A percentile compares a stretch with the other conserved stretches of the same genome.
Conservation (phyloP, 163 green algal genomes). For the Coccomyxa subellipsoidea region DNA sequence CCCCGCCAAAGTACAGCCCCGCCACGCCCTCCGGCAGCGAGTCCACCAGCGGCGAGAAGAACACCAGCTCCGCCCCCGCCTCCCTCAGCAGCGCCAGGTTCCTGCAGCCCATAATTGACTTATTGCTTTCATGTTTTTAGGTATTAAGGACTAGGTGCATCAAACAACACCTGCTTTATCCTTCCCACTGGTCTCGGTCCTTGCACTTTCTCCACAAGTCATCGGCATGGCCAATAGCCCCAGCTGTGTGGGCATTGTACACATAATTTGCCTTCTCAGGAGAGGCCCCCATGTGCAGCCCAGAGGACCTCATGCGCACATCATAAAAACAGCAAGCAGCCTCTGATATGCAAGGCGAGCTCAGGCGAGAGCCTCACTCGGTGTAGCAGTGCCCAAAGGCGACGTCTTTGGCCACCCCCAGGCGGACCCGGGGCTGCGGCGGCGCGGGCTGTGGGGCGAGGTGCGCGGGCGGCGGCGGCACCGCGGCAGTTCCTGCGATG, state of each 20-base stretch:
- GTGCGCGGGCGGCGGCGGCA: slow-evolving; percentile 6
- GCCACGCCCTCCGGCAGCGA: slow-evolving; percentile 61
- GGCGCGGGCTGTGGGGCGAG: background rate
- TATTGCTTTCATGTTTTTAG: too few relatives aligned
- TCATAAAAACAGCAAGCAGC: too few relatives aligned
- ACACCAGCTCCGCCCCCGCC: slow-evolving; percentile 76
- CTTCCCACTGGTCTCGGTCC: too few relatives aligned
- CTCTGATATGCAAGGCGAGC: background rate
- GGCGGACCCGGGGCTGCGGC: slow-evolving; percentile 26
- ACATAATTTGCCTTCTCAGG: too few relatives aligned
- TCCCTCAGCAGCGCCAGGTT: slow-evolving; percentile 66
- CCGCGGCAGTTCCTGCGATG: slow-evolving; percentile 33
- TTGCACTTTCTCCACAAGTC: too few relatives aligned
- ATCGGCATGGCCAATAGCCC: too few relatives aligned
- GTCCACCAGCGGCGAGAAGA: slow-evolving; percentile 80
- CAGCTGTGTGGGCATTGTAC: too few relatives aligned
- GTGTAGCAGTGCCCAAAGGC: slow-evolving; percentile 88
- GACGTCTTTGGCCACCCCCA: slow-evolving; percentile 79
- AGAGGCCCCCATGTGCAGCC: too few relatives aligned
- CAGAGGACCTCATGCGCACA: too few relatives aligned
- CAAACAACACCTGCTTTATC: too few relatives aligned
- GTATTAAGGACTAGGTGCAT: too few relatives aligned
- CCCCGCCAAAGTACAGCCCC: slow-evolving; percentile 79
- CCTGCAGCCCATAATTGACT: slow-evolving; percentile 23
- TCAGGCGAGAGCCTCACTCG: slow-evolving; percentile 40